These are phyloP conservation scores for Salix brachista DNA, from an alignment of 345 rosid genomes.

Conservation along the genomic window DNA sequence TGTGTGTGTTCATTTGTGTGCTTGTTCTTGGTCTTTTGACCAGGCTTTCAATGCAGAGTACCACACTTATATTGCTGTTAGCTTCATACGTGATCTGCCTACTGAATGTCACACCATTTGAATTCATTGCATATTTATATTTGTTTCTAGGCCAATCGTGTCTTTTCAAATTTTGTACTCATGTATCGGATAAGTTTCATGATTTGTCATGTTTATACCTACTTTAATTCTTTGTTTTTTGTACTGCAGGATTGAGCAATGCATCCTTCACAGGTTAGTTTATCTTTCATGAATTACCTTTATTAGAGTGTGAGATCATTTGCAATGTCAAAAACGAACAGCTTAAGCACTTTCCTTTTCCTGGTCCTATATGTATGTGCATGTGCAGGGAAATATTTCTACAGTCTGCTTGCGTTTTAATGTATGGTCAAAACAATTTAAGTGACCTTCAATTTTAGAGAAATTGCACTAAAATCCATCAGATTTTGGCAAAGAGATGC, in stretches of 20 bases:
- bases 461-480: not conserved
- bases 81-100: not conserved
- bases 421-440: not conserved
- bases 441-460: not conserved
- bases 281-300: not conserved
- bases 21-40: not conserved
- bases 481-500: not conserved
- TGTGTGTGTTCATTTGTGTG: not conserved
- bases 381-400: not conserved
- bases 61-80: not conserved
- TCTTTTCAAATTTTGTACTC: not conserved
- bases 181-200: not conserved
- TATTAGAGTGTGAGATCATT: not conserved
- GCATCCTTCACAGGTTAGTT: conserved; percentile 62
- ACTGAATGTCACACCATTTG: not conserved
- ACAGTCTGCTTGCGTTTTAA: not conserved
- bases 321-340: not conserved
- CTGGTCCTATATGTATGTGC: not conserved
- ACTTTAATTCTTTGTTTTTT: conserved; percentile 8
- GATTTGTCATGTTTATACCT: not conserved
- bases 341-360: conserved; percentile 2
- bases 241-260: conserved; percentile 60
- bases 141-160: not conserved
- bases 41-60: not conserved
- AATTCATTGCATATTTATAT: too few species aligned